Evolutionary conservation across 306 rosid genomes (phyloP), one percentile per base, ranked within the genome.

Genomic region (Cajanus cajan): DNA sequence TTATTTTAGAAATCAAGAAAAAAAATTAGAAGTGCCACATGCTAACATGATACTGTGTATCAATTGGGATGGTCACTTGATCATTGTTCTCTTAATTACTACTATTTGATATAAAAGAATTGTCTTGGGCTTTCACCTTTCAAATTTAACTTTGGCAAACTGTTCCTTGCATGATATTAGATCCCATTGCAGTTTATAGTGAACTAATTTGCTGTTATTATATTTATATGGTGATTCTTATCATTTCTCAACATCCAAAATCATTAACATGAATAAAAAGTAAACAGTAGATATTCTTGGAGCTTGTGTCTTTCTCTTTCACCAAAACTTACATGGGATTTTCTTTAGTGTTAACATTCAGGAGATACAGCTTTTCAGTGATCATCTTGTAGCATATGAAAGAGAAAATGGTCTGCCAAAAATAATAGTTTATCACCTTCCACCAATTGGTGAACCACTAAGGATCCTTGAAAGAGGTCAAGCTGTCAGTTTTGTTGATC

Each of bases 381-480:
- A 90, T 74, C 90, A 94, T 73, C 86, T 94, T 28, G 93, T 89
- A 58, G 86, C 87, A 14, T 78, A 82, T 76, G 97, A 88, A 84
- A 90, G 97, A 72, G 97, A 92, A 88, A 86, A 88, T 45, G 97
- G 97, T 69, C 93, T 92, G 22, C 98, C 47, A 79, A 94, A 88
- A 84, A 57, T 94, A 71, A 86, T 71, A 65, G 78, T 90, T 78
- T 84, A 90, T 88, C 81, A 78, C 57, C 97, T 92, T 84, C 95
- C 95, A 7, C 86, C 89, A 79, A 70, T 64, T 72, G 95, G 92
- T 77, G 95, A 90, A 62, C 88, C 89, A 10, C 91, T 89, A 68
- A 78, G 66, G 65, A 85, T 76, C 51, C 95, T 94, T 83, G 82
- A 87, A 64, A 85, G 78, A 50, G 95, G 93, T 21, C 89, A 78